Evolutionary conservation across 2,329 filamentous ascomycete species (phyloP), one percentile per base, ranked within the genome.

Genomic region (Verticillium nonalfalfae): DNA sequence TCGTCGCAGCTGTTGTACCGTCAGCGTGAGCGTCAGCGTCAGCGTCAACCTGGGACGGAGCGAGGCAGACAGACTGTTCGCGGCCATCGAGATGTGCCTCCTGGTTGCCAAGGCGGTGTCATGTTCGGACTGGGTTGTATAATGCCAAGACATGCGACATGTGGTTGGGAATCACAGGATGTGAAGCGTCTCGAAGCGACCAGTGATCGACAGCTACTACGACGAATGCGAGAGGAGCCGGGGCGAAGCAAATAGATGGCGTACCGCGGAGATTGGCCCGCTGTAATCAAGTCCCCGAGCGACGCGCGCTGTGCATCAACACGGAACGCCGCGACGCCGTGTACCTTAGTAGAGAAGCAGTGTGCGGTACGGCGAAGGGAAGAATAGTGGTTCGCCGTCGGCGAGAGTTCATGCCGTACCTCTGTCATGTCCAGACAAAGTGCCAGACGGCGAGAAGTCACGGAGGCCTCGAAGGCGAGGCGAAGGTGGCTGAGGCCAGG

Each of bases 371-470:
- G 21, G n/a, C 21, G 18, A 9, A 52, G 11, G n/a, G 45, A 18
- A 11, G 7, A 31, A 31, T 7, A 10, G 45, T 9, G 45, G 45
- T 21, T 11, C 21, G n/a, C 10, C 45, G 18, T 52, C 45, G 45
- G 45, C 3, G 18, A 11, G 15, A 11, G 21, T 52, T 18, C 10
- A 21, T 26, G 7, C n/a, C 45, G n/a, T 50, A 9, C 45, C n/a
- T 18, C 7, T 21, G 21, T n/a, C n/a, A 50, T 7, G n/a, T 26
- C 26, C 26, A 26, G 26, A 26, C 26, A 36, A 36, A 2, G 9
- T 36, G 13, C 85, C 45, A 13, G 18, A n/a, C 7, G n/a, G 45
- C 9, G 7, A 21, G 21, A 50, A 50, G n/a, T 10, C 15, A 21
- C 11, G 18, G 45, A 50, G 45, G 45, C 45, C 45, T 21, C 45